A percentile compares a stretch with the other conserved stretches of the same genome.
These are phyloP conservation scores for Huntiella moniliformis DNA, from an alignment of 2,329 filamentous ascomycete species.

Conservation along the genomic window DNA sequence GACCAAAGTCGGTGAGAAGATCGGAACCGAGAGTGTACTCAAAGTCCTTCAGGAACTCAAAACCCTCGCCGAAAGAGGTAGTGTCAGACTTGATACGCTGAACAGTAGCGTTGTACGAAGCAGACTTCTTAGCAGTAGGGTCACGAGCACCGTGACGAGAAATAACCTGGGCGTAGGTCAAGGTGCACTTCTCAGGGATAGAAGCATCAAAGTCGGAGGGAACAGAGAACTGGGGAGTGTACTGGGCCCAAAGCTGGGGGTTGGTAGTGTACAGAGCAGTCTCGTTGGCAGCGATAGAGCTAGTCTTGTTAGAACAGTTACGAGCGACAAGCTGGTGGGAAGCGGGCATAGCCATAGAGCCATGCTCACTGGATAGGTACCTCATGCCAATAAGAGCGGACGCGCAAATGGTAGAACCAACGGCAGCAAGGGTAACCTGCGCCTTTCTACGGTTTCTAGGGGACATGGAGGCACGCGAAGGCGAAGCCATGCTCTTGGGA, in stretches of 20 bases:
- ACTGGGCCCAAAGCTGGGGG: constrained; percentile 54
- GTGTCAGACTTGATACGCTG: constrained; percentile 40
- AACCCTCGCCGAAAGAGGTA: constrained; percentile 40
- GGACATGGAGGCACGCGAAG: not conserved
- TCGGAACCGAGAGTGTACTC: constrained; percentile 52
- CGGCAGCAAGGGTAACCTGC: constrained; percentile 2
- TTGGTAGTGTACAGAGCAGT: constrained; percentile 5
- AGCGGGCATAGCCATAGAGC: not conserved
- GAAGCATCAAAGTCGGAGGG: constrained; percentile 42
- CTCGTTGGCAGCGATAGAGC: not conserved
- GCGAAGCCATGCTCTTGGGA: not conserved
- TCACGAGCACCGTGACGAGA: constrained; percentile 73
- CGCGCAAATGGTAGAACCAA: not conserved
- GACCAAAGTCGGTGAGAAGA: constrained; percentile 46
- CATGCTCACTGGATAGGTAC: not conserved
- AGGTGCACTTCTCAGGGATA: constrained; percentile 46
- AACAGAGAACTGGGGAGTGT: constrained; percentile 67
- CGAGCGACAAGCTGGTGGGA: not conserved
- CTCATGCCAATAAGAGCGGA: constrained; percentile 7
- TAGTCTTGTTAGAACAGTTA: not conserved
- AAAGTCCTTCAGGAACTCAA: constrained; percentile 53
- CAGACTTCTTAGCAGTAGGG: constrained; percentile 52
- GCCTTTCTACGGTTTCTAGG: constrained; percentile 5
- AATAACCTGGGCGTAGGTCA: constrained; percentile 66
- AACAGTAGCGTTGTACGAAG: constrained; percentile 44